These are phyloP conservation scores for Suhomyces anneliseae DNA, from an alignment of 1,139 yeast species.

Conservation along the genomic window DNA sequence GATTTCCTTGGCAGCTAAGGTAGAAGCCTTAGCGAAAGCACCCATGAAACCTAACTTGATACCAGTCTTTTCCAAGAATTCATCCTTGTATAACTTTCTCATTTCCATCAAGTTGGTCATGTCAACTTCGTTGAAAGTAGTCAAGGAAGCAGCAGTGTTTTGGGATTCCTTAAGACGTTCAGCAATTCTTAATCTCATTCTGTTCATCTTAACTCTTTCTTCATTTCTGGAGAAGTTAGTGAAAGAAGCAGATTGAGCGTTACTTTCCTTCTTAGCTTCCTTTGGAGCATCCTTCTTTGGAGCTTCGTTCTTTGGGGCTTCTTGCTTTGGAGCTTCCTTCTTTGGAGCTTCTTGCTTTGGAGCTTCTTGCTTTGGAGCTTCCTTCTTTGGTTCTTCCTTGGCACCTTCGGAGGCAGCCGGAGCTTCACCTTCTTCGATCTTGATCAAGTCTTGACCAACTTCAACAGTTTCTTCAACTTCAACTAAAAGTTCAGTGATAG, in stretches of 20 bases:
- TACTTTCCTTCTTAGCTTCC: constrained; percentile 19
- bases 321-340: constrained; percentile 20
- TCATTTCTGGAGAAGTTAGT: constrained; percentile 80
- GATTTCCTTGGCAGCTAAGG: constrained; percentile 90
- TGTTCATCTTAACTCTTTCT: constrained; percentile 96
- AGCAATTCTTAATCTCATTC: constrained; percentile 99
- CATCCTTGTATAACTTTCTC: constrained; percentile 97
- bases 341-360: constrained; percentile 25
- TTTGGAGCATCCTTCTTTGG: constrained; percentile 29
- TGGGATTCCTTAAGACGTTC: constrained; percentile 99
- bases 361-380: constrained; percentile 23
- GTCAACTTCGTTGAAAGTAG: constrained; percentile 97
- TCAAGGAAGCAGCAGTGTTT: constrained; percentile 96
- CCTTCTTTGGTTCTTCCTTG: constrained; percentile 25
- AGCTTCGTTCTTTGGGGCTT: constrained; percentile 25
- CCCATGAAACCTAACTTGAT: constrained; percentile 99
- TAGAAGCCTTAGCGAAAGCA: constrained; percentile 91
- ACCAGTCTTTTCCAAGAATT: constrained; percentile 90
- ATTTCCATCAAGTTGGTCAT: constrained; percentile 90
- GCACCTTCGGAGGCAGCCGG: constrained; percentile 61
- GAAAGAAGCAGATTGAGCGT: constrained; percentile 43
- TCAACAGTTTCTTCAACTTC: constrained; percentile 89
- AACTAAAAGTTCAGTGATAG: constrained; percentile 79
- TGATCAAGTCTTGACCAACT: constrained; percentile 91
- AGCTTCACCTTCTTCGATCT: constrained; percentile 87